Conservation (phyloP, 345 rosid genomes). For the Microthlaspi erraticum region DNA sequence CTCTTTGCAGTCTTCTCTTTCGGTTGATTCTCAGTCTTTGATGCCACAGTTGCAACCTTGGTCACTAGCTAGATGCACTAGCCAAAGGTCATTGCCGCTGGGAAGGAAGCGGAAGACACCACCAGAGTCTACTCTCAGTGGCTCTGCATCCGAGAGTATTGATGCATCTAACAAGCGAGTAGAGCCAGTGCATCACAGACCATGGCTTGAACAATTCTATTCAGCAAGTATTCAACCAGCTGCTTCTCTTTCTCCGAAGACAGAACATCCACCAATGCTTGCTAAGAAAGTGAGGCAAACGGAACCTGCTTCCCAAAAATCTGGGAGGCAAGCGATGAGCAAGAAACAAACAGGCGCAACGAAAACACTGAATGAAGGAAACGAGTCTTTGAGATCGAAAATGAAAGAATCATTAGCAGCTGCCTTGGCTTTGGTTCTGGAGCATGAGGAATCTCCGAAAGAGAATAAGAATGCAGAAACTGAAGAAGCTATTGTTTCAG, state of each 20-base stretch:
- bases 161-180: slow-evolving; percentile 56
- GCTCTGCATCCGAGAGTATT: slow-evolving; percentile 46
- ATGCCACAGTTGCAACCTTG: slow-evolving; percentile 27
- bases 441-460: slow-evolving; percentile 47
- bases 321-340: slow-evolving; percentile 46
- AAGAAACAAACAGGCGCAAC: slow-evolving; percentile 53
- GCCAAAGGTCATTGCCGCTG: slow-evolving; percentile 39
- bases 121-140: slow-evolving; percentile 46
- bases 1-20: slow-evolving; percentile 24
- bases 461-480: slow-evolving; percentile 47
- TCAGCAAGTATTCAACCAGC: slow-evolving; percentile 48
- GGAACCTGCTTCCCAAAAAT: too few species aligned
- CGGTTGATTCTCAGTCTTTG: slow-evolving; percentile 28
- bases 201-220: slow-evolving; percentile 72
- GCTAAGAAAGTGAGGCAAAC: slow-evolving; percentile 52
- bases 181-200: slow-evolving; percentile 70
- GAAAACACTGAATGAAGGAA: slow-evolving; percentile 53
- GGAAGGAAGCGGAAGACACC: slow-evolving; percentile 68
- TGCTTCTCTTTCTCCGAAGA: slow-evolving; percentile 39
- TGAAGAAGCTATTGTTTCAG: slow-evolving; percentile 44
- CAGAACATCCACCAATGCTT: slow-evolving; percentile 45
- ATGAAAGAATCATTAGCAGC: slow-evolving; percentile 87
- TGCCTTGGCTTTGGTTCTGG: slow-evolving; percentile 75
- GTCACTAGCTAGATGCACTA: slow-evolving; percentile 1
- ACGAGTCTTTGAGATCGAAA: slow-evolving; percentile 78